Conservation (phyloP, 2,329 filamentous ascomycete species). For the Monosporascus sp. region DNA sequence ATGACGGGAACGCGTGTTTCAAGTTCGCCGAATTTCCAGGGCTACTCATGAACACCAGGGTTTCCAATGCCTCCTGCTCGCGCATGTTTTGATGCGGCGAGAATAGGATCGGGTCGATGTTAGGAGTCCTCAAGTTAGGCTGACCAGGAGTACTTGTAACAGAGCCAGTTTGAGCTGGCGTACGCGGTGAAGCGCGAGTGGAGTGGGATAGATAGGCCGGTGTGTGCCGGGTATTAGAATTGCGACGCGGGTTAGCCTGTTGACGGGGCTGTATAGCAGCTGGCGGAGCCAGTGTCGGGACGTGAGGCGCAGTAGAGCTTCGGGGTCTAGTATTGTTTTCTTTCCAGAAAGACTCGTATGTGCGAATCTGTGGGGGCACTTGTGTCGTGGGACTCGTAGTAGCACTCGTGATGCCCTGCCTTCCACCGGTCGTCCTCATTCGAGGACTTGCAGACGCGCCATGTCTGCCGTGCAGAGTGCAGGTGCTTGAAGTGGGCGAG, state of each 20-base stretch:
- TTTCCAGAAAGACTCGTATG: conserved; percentile 42
- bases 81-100: conserved; percentile 65
- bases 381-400: conserved; percentile 22
- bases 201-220: conserved; percentile 46
- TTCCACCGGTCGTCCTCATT: conserved; percentile 31
- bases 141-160: conserved; percentile 32
- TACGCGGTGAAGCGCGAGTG: conserved; percentile 40
- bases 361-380: conserved; percentile 20
- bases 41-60: conserved; percentile 75
- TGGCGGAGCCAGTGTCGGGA: conserved; percentile 44
- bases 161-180: conserved; percentile 35
- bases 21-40: conserved; percentile 65
- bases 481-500: conserved; percentile 56
- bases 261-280: conserved; percentile 49
- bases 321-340: conserved; percentile 33
- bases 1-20: conserved; percentile 47
- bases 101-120: conserved; percentile 52
- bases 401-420: conserved; percentile 28
- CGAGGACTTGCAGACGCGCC: conserved; percentile 52
- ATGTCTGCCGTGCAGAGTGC: conserved; percentile 47
- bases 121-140: conserved; percentile 30
- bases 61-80: conserved; percentile 78
- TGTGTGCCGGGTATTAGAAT: conserved; percentile 44
- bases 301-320: conserved; percentile 33
- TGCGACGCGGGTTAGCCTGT: conserved; percentile 41